Base-by-base conservation (phyloP, 2,329 filamentous ascomycete genomes). In the Pseudogymnoascus sp. region DNA sequence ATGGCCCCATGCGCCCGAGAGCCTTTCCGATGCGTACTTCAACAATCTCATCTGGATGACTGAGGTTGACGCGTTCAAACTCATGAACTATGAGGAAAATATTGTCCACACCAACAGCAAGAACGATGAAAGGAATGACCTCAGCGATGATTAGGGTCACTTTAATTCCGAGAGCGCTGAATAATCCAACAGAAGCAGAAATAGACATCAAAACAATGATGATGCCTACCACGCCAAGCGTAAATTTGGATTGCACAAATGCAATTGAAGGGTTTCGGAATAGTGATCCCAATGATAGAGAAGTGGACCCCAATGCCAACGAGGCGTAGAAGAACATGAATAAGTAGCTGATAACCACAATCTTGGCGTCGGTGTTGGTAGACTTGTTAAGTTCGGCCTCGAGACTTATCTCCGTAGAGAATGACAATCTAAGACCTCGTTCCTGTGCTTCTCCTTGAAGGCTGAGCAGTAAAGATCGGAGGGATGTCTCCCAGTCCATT, bases 261-360 rank as follows among this genome's bases (percentile, higher is more conserved):
- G 91, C 87, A 61, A 91, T 88, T 11, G 90, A 84, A 1, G 93
- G 93, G 71, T 96, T 96, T 62, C 84, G 85, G 60, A 96, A 77
- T 53, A 97, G 78, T 64, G 93, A 89, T 69, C 83, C 85, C 64
- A 93, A 78, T 0, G 88, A 90, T 64, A 96, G 80, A 5, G 89
- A 92, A 0, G 90, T 95, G 1, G 93, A 96, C 0, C 95, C 95
- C 0, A 99, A 81, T 0, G 95, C 93, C 62, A 99, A 78, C 5
- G 93, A 97, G 3, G 93, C 95, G 73, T 99, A 99, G 66, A 99
- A 78, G 76, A 99, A 99, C 95, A 99, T 99, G 78, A 97, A 91
- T 67, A 97, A 83, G 77, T 99, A 99, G 80, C 93, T 97, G 76
- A 99, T 88, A 62, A 93, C 86, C 23, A 99, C 87, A 71, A 99